Conservation (phyloP, 2,329 filamentous ascomycete species). For the Ascochyta lentis region DNA sequence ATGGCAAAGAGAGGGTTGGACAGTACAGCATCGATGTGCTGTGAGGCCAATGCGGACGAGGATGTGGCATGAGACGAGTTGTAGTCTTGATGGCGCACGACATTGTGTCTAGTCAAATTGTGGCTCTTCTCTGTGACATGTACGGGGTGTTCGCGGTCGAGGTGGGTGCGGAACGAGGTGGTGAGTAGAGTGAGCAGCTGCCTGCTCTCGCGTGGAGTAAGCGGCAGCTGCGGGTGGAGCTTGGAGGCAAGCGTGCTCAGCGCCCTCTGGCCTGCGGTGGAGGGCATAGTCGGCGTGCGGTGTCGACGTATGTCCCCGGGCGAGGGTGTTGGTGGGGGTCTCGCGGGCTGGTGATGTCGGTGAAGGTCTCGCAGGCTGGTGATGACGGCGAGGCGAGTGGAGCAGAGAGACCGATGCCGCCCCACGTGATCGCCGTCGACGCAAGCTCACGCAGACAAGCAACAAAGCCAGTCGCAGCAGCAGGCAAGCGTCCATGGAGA, state of each 20-base stretch:
- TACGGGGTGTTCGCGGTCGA: slow-evolving; percentile 64
- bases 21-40: slow-evolving; percentile 59
- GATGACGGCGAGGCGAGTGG: neutral
- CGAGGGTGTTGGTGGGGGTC: neutral
- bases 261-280: slow-evolving; percentile 50
- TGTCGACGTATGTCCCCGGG: neutral
- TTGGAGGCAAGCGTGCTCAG: slow-evolving; percentile 57
- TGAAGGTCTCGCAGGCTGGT: neutral
- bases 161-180: slow-evolving; percentile 67
- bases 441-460: neutral
- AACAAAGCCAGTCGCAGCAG: neutral
- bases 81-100: slow-evolving; percentile 13
- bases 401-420: neutral
- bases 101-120: neutral
- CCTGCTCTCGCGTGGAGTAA: slow-evolving; percentile 64
- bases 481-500: neutral
- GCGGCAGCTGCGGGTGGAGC: slow-evolving; percentile 60
- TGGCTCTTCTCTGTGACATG: slow-evolving; percentile 18
- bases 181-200: slow-evolving; percentile 67
- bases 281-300: slow-evolving; percentile 56
- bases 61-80: slow-evolving; percentile 12
- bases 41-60: slow-evolving; percentile 51
- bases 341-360: neutral
- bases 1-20: slow-evolving; percentile 58
- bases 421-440: neutral